Evolutionary conservation across 495 filamentous ascomycete genomes (phyloP), one percentile per base, ranked within the genome.

Genomic region (Neohortaea acidophila): DNA sequence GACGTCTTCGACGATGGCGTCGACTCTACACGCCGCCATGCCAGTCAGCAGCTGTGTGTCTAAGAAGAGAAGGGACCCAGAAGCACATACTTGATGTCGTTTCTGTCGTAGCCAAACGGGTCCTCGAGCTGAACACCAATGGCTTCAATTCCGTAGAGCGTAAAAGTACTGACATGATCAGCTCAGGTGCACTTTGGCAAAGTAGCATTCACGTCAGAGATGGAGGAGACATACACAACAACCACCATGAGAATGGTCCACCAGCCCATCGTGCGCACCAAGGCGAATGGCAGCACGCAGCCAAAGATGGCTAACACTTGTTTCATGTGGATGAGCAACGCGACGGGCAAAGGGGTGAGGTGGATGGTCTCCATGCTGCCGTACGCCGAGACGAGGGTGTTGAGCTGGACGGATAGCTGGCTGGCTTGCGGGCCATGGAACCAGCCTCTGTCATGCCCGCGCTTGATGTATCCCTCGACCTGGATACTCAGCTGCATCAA

Each of bases 61-160:
- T n/a, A n/a, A n/a, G n/a, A n/a, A n/a, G n/a, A n/a, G n/a, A n/a
- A n/a, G n/a, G n/a, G n/a, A n/a, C n/a, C n/a, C n/a, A n/a, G n/a
- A n/a, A n/a, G n/a, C n/a, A n/a, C n/a, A n/a, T n/a, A n/a, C n/a
- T 79, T 79, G 57, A 84, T 83, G 54, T 83, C 79, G 40, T 81
- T 82, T 44, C 69, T 69, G 44, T 81, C 78, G 44, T 73, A 70
- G 5, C 79, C 77, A 53, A 84, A 83, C 0, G 79, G 79, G 51
- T 84, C 79, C 50, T 84, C 79, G 6, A 83, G 61, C 51, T 81
- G 75, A 11, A 62, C 72, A 2, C 75, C 79, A 38, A 84, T 84
- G 1, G 74, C 77, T 36, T 81, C 77, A 21, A 81, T 81, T 1
- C 77, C 74, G 47, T 80, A 81, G 1, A 84, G 62, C 2, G 79